Evolutionary conservation across 2,329 filamentous ascomycete genomes (phyloP).

Genomic region (Gyromitra esculenta): DNA sequence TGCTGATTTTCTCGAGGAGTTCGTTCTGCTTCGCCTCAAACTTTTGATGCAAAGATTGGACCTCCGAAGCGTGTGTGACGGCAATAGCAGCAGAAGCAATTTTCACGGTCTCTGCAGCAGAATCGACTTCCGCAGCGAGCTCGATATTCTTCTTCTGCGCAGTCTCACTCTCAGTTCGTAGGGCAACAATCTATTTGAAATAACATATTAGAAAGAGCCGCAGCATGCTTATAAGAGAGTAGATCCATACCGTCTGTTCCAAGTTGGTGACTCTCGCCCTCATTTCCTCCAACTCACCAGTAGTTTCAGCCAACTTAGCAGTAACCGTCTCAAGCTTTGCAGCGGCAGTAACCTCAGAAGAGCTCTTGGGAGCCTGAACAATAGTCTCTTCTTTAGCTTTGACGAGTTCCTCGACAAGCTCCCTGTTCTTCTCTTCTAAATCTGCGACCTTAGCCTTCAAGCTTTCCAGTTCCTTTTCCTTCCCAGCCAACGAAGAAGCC

Average conservation of each 20-base stretch:
- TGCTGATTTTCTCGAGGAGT: conserved; percentile 45
- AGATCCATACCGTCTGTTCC: conserved; percentile 48
- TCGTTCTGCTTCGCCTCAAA: conserved; percentile 45
- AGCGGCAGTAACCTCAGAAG: conserved; percentile 6
- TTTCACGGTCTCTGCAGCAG: conserved; percentile 39
- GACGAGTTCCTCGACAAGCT: conserved; percentile 35
- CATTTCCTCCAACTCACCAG: conserved; percentile 46
- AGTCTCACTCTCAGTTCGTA: conserved; percentile 49
- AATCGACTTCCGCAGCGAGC: conserved; percentile 27
- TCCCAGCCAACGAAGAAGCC: conserved; percentile 24
- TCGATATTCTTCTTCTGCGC: conserved; percentile 45
- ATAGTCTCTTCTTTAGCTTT: conserved; percentile 40
- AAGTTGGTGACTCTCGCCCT: conserved; percentile 43
- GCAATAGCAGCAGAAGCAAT: conserved; percentile 27
- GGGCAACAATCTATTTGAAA: conserved; percentile 40
- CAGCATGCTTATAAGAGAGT: not conserved
- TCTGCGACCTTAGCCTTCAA: conserved; percentile 49
- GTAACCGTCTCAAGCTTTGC: conserved; percentile 31
- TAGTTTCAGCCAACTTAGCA: conserved; percentile 45
- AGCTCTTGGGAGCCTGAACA: conserved; percentile 8
- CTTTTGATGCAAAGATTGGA: conserved; percentile 42
- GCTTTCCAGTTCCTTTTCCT: conserved; percentile 51
- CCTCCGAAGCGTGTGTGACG: conserved; percentile 46
- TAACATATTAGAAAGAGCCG: conserved; percentile 27
- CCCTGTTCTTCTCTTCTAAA: conserved; percentile 52